Conservation (phyloP, 352 stramenopile genomes). For the Halophytophthora polymorphica region DNA sequence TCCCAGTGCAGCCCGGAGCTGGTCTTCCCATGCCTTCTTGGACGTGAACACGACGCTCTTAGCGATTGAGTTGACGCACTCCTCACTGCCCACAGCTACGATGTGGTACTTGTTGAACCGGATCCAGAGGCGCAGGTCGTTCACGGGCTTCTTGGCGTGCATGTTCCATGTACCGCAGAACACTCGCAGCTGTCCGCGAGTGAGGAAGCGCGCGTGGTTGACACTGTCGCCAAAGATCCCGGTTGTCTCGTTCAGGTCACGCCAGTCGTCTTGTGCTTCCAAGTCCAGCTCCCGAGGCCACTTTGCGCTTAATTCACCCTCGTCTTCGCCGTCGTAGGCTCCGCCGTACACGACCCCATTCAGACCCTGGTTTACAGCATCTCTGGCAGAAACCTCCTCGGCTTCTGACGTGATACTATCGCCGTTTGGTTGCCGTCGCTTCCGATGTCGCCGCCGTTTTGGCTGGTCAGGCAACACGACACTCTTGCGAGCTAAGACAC, state of each 20-base stretch:
- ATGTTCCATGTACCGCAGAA: slow-evolving; percentile 88
- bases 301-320: slow-evolving; percentile 10
- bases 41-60: slow-evolving; percentile 92
- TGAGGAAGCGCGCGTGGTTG: slow-evolving; percentile 39
- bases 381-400: neutral
- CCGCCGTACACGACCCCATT: slow-evolving; percentile 4
- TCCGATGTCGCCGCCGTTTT: slow-evolving; percentile 9
- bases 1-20: slow-evolving; percentile 57
- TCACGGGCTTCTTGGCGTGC: slow-evolving; percentile 63
- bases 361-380: neutral
- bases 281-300: slow-evolving; percentile 62
- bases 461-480: slow-evolving; percentile 16
- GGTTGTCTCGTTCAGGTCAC: slow-evolving; percentile 38
- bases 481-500: slow-evolving; percentile 29
- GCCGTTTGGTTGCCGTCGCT: slow-evolving; percentile 2
- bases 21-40: slow-evolving; percentile 81
- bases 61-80: slow-evolving; percentile 92
- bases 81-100: slow-evolving; percentile 88
- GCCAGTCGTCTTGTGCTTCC: slow-evolving; percentile 45
- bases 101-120: slow-evolving; percentile 83
- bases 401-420: neutral
- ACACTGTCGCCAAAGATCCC: slow-evolving; percentile 23
- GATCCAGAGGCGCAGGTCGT: slow-evolving; percentile 70
- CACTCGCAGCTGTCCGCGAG: slow-evolving; percentile 45
- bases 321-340: slow-evolving; percentile 19